Conservation (phyloP, 1,284 basidiomycete species). For the Crepidotus sp. region DNA sequence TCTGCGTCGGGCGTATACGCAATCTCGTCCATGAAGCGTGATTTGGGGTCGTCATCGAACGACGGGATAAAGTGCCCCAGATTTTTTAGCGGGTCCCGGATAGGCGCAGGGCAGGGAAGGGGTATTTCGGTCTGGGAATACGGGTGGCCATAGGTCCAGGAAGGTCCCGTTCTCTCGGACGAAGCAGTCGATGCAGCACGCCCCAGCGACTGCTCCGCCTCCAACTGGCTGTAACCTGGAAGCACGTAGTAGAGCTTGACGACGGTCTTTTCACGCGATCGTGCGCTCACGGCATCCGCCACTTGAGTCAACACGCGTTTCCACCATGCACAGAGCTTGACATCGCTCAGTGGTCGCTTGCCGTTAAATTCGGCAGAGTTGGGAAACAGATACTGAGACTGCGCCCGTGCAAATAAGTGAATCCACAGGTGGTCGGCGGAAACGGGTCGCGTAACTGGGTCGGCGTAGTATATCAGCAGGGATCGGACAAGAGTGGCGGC, state of each 20-base stretch:
- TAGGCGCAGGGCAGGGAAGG: slow-evolving; percentile 43
- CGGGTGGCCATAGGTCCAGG: slow-evolving; percentile 72
- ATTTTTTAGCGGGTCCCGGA: slow-evolving; percentile 28
- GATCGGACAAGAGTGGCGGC: slow-evolving; percentile 62
- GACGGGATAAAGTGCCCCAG: slow-evolving; percentile 75
- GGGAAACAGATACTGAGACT: slow-evolving; percentile 90
- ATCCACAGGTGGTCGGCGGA: slow-evolving; percentile 56
- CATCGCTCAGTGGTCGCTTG: slow-evolving; percentile 76
- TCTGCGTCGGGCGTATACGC: slow-evolving; percentile 59
- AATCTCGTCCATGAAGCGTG: slow-evolving; percentile 84
- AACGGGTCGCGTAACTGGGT: slow-evolving; percentile 57
- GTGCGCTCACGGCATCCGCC: slow-evolving; percentile 31
- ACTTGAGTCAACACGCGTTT: slow-evolving; percentile 60
- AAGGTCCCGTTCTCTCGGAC: slow-evolving; percentile 17
- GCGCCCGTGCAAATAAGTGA: slow-evolving; percentile 87
- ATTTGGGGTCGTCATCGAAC: slow-evolving; percentile 91
- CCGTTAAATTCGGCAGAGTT: slow-evolving; percentile 70
- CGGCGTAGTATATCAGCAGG: slow-evolving; percentile 62
- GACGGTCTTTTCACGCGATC: slow-evolving; percentile 20
- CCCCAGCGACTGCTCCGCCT: slow-evolving; percentile 59
- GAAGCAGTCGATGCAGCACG: slow-evolving; percentile 24
- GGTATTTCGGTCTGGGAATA: slow-evolving; percentile 53
- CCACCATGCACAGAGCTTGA: slow-evolving; percentile 90
- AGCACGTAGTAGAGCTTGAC: slow-evolving; percentile 57
- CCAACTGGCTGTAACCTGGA: slow-evolving; percentile 63